A percentile compares a stretch with the other conserved stretches of the same genome.
Evolutionary conservation across 495 filamentous ascomycete species (phyloP).

Genomic region (Extremus antarcticus): DNA sequence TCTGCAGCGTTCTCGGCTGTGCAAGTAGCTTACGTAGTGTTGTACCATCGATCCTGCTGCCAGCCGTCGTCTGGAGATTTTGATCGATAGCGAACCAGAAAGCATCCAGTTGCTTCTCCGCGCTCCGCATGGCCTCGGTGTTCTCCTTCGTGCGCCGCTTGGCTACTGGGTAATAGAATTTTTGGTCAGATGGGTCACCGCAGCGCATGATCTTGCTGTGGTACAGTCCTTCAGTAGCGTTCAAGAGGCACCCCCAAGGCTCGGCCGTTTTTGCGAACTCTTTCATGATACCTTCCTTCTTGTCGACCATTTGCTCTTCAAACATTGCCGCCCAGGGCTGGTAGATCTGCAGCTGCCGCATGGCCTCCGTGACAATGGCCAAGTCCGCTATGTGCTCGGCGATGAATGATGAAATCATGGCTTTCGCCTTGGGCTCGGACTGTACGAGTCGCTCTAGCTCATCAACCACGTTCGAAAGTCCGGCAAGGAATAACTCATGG

Average conservation of each 20-base stretch:
- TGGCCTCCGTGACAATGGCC: slow-evolving; percentile 33
- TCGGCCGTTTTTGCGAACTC: slow-evolving; percentile 17
- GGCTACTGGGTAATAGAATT: slow-evolving; percentile 40
- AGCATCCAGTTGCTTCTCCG: slow-evolving; percentile 38
- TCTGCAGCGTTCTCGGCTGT: slow-evolving; percentile 26
- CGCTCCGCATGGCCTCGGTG: slow-evolving; percentile 32
- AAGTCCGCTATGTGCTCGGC: slow-evolving; percentile 33
- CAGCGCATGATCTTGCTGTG: not conserved
- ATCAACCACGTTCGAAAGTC: slow-evolving; percentile 33
- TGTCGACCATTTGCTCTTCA: slow-evolving; percentile 17
- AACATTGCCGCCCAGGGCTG: slow-evolving; percentile 40
- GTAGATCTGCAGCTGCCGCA: slow-evolving; percentile 35
- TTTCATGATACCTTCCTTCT: slow-evolving; percentile 23
- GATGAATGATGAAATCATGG: slow-evolving; percentile 33
- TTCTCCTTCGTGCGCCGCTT: slow-evolving; percentile 39
- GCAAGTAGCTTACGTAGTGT: not conserved
- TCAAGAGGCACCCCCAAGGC: not conserved
- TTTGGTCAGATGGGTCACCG: slow-evolving; percentile 24
- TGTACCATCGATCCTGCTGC: not conserved
- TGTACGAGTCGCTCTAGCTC: slow-evolving; percentile 37
- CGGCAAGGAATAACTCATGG: slow-evolving; percentile 22
- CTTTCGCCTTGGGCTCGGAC: slow-evolving; percentile 25
- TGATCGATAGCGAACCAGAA: slow-evolving; percentile 36
- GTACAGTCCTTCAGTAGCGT: not conserved
- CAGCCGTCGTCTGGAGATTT: not conserved